Percentiles rank a stretch among this genome's conserved stretches.
Evolutionary conservation across 352 stramenopile species (phyloP).

Genomic region (Poterioochromonas sp.): DNA sequence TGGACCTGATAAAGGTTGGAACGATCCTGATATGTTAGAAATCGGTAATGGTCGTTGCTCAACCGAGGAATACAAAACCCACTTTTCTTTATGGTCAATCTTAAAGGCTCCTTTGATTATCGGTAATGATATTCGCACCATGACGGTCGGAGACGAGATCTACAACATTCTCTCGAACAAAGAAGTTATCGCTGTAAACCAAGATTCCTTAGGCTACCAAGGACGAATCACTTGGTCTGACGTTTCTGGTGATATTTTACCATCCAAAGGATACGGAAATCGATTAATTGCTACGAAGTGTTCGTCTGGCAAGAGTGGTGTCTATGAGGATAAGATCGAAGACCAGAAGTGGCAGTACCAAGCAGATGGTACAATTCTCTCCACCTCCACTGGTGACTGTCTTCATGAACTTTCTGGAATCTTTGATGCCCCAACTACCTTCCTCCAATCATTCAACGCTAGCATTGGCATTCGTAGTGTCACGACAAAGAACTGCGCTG

Average conservation of each 20-base stretch:
- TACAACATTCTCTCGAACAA: slow-evolving; percentile 33
- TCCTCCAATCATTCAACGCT: not conserved
- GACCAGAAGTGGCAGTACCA: slow-evolving; percentile 25
- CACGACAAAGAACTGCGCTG: not conserved
- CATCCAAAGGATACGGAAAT: slow-evolving; percentile 36
- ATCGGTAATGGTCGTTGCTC: slow-evolving; percentile 52
- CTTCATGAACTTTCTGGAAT: no score
- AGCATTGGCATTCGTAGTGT: not conserved
- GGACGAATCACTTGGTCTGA: slow-evolving; percentile 50
- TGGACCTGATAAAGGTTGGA: slow-evolving; percentile 49
- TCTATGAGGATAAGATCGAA: not conserved
- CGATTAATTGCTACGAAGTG: slow-evolving; percentile 6
- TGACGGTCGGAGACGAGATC: slow-evolving; percentile 41
- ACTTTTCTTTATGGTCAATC: slow-evolving; percentile 56
- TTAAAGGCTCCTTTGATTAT: slow-evolving; percentile 55
- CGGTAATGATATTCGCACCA: slow-evolving; percentile 48
- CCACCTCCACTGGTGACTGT: not conserved
- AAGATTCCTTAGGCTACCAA: slow-evolving; percentile 49
- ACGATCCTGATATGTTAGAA: slow-evolving; percentile 60
- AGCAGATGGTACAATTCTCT: not conserved
- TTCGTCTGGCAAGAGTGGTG: not conserved
- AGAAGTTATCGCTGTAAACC: slow-evolving; percentile 25
- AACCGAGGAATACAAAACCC: slow-evolving; percentile 47
- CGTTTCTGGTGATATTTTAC: slow-evolving; percentile 53
- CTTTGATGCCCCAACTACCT: not conserved